Conservation (phyloP, 2,329 filamentous ascomycete species). For the Venturia pyrina region DNA sequence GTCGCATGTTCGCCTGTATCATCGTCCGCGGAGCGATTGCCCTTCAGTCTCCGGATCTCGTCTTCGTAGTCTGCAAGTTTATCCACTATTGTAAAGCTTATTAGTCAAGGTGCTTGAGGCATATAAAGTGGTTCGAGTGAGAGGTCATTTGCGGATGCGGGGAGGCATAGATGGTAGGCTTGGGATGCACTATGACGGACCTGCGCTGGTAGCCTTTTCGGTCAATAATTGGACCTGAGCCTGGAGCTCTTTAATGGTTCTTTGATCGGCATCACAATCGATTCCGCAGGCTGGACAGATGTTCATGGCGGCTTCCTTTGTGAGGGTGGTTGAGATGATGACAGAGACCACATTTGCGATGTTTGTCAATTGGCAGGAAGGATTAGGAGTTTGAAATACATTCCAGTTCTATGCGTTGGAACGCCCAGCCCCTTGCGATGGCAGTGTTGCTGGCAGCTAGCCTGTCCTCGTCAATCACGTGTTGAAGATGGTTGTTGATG, state of each 20-base stretch:
- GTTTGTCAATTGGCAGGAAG: neutral
- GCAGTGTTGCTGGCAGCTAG: too few species aligned
- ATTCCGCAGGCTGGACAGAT: neutral
- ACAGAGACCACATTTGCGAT: neutral
- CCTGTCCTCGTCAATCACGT: neutral
- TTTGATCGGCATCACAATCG: conserved; percentile 26
- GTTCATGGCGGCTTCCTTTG: neutral
- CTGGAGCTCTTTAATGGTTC: conserved; percentile 59
- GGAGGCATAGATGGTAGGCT: conserved; percentile 3
- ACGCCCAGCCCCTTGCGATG: neutral
- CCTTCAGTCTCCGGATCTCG: conserved; percentile 53
- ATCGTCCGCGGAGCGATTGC: conserved; percentile 20
- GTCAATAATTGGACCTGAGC: conserved; percentile 60
- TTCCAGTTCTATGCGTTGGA: neutral
- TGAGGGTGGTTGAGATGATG: conserved; percentile 1
- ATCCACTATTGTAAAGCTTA: conserved; percentile 30
- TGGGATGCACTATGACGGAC: conserved; percentile 26
- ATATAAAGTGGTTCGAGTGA: conserved; percentile 4
- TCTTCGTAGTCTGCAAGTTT: conserved; percentile 70
- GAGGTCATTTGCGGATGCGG: neutral
- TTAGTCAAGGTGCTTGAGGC: conserved; percentile 10
- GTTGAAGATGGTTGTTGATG: neutral
- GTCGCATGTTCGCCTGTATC: conserved; percentile 22
- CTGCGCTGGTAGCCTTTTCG: conserved; percentile 56
- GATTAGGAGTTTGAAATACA: neutral